Base-by-base conservation (phyloP, 106 monocot genomes). In the Acorus gramineus region DNA sequence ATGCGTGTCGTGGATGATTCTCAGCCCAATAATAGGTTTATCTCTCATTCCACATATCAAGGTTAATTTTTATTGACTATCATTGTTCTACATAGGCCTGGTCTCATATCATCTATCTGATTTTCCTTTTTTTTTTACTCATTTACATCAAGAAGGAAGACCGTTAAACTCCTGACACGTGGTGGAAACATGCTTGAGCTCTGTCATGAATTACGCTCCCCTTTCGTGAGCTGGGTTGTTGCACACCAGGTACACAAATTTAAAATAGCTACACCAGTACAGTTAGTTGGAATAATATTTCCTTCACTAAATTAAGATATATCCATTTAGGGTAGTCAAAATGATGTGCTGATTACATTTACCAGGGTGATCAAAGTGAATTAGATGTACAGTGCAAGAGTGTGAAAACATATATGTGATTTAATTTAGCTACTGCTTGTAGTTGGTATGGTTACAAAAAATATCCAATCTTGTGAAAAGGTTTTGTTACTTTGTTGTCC, bases 161-260 rank as follows among this genome's bases (percentile, higher is more conserved):
- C 82, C 47, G 83, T 85, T 56, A 91, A 85, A 70, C 72, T 88
- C 60, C 70, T 98, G 67, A 88, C 78, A 63, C 76, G 79, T 56
- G 85, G 88, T 64, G 96, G 96, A 59, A 77, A 88, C 65, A 88
- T 98, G 80, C 83, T 98, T 64, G 91, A 98, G 77, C 91, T 91
- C 6, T 85, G 87, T 62, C 64, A 85, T 79, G 96, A 98, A 44
- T 75, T 98, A 56, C 87, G 96, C 5, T 73, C 77, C 65, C 88
- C 91, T 55, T 98, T 92, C 83, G 72, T 91, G 68, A 83, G 70
- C 55, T 91, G 86, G 84, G 59, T 91, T 65, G 55, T 62, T 50
- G 62, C 52, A 60, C 79, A 88, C 6, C 90, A 95, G 89, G 94
- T 89, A 83, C 11, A 51, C 28, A 42, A 11, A 62, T 56, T 52